Conservation (phyloP, 2,329 filamentous ascomycete species). For the Cladosporium sp. region DNA sequence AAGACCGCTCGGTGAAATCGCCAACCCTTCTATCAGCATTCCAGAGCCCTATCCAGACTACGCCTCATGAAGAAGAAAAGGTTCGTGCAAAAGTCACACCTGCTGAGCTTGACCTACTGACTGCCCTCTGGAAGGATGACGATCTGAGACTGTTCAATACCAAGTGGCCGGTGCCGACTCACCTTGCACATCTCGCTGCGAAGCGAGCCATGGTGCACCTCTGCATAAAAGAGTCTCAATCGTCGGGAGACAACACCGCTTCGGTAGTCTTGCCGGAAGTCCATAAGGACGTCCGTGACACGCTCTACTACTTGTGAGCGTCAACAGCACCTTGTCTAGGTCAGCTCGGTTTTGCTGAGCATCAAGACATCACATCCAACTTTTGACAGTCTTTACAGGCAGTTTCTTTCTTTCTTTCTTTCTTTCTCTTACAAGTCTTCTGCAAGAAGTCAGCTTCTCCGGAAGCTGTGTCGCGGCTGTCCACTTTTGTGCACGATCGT, state of each 20-base stretch:
- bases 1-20: too few relatives aligned
- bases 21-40: too few relatives aligned
- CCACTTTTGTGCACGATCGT: neutral
- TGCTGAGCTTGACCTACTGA: conserved; percentile 13
- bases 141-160: conserved; percentile 11
- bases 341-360: too few relatives aligned
- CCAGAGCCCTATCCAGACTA: too few relatives aligned
- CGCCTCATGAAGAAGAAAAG: too few relatives aligned
- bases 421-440: neutral
- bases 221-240: neutral
- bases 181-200: conserved; percentile 13
- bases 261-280: neutral
- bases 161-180: conserved; percentile 14
- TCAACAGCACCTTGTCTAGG: neutral
- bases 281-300: neutral
- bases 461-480: neutral
- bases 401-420: neutral
- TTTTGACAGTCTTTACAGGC: neutral
- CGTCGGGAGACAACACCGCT: neutral
- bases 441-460: neutral
- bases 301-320: conserved; percentile 6
- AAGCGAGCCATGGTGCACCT: conserved; percentile 15
- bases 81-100: neutral
- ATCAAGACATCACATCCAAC: neutral
- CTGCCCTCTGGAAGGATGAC: conserved; percentile 6